Percentiles rank a stretch among this genome's conserved stretches.
These are phyloP conservation scores for Salix udensis DNA, from an alignment of 345 rosid genomes.

Conservation along the genomic window DNA sequence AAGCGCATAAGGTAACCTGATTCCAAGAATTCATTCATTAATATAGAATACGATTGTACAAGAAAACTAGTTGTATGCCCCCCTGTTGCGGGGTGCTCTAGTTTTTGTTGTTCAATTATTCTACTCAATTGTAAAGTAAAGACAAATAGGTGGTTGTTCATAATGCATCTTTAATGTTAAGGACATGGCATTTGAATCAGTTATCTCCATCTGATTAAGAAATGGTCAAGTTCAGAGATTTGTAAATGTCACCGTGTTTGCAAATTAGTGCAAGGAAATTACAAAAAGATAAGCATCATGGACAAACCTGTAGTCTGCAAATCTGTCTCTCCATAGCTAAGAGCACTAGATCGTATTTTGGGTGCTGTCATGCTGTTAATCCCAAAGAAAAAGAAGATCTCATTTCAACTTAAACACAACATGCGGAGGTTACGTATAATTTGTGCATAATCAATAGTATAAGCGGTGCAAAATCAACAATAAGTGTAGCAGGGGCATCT, in stretches of 20 bases:
- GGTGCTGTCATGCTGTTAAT: slow-evolving; percentile 80
- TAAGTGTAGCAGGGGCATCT: background rate
- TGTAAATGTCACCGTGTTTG: background rate
- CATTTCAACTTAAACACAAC: background rate
- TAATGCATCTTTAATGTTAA: too few species aligned
- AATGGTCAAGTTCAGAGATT: background rate
- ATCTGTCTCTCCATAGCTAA: slow-evolving; percentile 69
- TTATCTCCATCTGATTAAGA: too few species aligned
- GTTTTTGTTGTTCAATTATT: too few species aligned
- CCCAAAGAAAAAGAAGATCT: background rate
- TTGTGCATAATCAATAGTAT: too few species aligned
- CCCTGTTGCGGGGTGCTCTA: too few species aligned
- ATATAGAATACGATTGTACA: background rate
- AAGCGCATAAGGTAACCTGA: slow-evolving; percentile 78
- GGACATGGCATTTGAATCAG: too few species aligned
- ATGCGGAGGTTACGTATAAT: background rate
- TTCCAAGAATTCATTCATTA: slow-evolving; percentile 3
- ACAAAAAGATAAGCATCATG: background rate
- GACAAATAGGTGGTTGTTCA: too few species aligned
- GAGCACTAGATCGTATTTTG: slow-evolving; percentile 60
- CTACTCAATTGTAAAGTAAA: too few species aligned
- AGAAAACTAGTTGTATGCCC: too few species aligned
- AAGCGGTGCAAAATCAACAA: background rate
- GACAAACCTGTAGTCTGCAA: slow-evolving; percentile 60
- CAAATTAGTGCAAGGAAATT: background rate